Evolutionary conservation across 73 alveolate genomes (phyloP).

Genomic region (Paramecium tetraurelia): DNA sequence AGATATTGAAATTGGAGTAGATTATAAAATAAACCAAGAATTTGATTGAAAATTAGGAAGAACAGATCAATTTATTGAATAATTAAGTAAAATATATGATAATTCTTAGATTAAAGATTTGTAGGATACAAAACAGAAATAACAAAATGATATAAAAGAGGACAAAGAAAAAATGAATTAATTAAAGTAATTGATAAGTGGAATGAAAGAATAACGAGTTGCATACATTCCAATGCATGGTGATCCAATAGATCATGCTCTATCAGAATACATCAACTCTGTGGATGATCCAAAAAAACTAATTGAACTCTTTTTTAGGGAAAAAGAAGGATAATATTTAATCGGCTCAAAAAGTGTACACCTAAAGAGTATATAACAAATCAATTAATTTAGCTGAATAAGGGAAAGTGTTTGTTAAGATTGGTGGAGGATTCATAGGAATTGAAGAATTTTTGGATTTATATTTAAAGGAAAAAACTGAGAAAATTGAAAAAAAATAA

Average conservation of each 20-base stretch:
- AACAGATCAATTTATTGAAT: not conserved
- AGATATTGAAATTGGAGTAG: not conserved
- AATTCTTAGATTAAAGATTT: not conserved
- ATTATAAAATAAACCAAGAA: not conserved
- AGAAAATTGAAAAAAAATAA: not conserved
- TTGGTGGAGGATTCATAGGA: conserved; percentile 40
- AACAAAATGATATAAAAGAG: not conserved
- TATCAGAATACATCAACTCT: conserved; percentile 62
- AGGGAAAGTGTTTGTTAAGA: not conserved
- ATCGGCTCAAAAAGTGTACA: not conserved
- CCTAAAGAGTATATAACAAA: not conserved
- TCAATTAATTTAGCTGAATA: not conserved
- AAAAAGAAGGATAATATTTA: conserved; percentile 41
- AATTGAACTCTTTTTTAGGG: conserved; percentile 1
- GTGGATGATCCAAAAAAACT: conserved; percentile 21
- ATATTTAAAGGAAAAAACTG: not conserved
- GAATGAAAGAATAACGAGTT: conserved; percentile 15
- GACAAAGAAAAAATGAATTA: not conserved
- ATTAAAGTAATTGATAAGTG: not conserved
- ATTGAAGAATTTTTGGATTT: conserved; percentile 9
- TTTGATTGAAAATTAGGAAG: not conserved
- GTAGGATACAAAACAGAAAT: not conserved
- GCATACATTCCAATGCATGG: conserved; percentile 66
- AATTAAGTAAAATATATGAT: not conserved
- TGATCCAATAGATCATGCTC: conserved; percentile 67